Percentiles rank a stretch among this genome's conserved stretches.
These are phyloP conservation scores for Boletellus sp. DNA, from an alignment of 1,284 basidiomycete species.

Conservation along the genomic window DNA sequence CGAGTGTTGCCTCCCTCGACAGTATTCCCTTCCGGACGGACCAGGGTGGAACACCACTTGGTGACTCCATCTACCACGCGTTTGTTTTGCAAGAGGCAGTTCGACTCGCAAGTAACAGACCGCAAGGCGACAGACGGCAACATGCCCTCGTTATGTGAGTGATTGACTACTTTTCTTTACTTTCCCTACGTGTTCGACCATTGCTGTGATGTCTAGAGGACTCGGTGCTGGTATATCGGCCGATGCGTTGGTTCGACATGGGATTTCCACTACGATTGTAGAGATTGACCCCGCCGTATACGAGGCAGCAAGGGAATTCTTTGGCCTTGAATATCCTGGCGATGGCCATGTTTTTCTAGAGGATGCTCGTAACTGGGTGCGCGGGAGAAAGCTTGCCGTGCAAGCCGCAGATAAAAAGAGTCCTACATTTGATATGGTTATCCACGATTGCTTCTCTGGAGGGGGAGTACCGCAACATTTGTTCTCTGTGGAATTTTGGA, in stretches of 20 bases:
- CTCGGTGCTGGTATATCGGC: slow-evolving; percentile 83
- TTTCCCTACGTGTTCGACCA: background rate
- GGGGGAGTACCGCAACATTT: slow-evolving; percentile 80
- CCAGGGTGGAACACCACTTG: slow-evolving; percentile 50
- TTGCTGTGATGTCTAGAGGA: slow-evolving; percentile 50
- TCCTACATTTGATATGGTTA: slow-evolving; percentile 64
- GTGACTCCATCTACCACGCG: slow-evolving; percentile 78
- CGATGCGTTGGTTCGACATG: slow-evolving; percentile 65
- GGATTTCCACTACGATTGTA: slow-evolving; percentile 65
- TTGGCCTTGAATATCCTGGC: slow-evolving; percentile 66
- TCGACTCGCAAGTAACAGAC: slow-evolving; percentile 56
- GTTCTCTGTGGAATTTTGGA: slow-evolving; percentile 82
- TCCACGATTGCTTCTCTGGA: slow-evolving; percentile 92
- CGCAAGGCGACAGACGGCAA: slow-evolving; percentile 36
- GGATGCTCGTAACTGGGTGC: slow-evolving; percentile 71
- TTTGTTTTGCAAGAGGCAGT: slow-evolving; percentile 85
- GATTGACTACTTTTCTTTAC: background rate
- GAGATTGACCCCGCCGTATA: slow-evolving; percentile 90
- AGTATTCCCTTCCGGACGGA: slow-evolving; percentile 46
- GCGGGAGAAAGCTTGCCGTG: slow-evolving; percentile 35
- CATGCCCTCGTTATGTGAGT: slow-evolving; percentile 72
- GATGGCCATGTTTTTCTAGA: slow-evolving; percentile 60
- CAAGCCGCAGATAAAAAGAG: slow-evolving; percentile 29
- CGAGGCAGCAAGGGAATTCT: slow-evolving; percentile 72
- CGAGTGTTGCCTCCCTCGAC: slow-evolving; percentile 43